Conservation (phyloP, 2,329 filamentous ascomycete species). For the Capronia americana region DNA sequence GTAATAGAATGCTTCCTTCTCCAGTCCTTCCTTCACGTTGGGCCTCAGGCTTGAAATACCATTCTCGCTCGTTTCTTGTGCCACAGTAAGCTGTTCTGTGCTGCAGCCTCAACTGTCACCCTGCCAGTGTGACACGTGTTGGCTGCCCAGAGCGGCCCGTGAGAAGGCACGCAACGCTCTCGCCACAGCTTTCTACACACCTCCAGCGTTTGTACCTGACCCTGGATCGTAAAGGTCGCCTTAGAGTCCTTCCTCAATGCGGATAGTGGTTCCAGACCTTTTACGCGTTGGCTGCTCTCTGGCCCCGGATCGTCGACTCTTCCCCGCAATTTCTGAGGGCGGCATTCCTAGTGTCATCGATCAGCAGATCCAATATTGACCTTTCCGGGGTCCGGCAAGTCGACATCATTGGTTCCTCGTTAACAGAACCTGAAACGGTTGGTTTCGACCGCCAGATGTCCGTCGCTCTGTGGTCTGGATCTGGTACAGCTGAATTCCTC, state of each 20-base stretch:
- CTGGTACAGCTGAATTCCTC: background rate
- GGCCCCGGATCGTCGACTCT: constrained; percentile 27
- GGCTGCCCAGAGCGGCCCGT: constrained; percentile 1
- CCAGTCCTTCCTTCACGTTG: constrained; percentile 21
- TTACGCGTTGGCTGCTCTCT: constrained; percentile 5
- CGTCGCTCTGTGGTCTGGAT: constrained; percentile 1
- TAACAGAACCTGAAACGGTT: constrained; percentile 15
- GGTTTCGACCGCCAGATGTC: constrained; percentile 19
- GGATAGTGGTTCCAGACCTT: constrained; percentile 15
- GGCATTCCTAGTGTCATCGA: constrained; percentile 14
- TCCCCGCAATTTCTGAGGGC: constrained; percentile 24
- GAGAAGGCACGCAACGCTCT: constrained; percentile 13
- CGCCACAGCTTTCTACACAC: background rate
- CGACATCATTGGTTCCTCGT: constrained; percentile 3
- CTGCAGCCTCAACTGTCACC: background rate
- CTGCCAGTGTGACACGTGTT: constrained; percentile 18
- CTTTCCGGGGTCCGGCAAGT: background rate
- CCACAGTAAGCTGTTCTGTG: background rate
- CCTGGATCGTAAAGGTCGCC: background rate
- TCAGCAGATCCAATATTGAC: constrained; percentile 22
- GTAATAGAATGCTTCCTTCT: constrained; percentile 41
- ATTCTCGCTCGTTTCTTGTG: background rate
- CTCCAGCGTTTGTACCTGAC: background rate
- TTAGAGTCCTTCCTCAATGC: constrained; percentile 11
- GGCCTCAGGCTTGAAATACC: background rate